Conservation (phyloP, 202 grass and related monocot genomes). For the Eragrostis tef region DNA sequence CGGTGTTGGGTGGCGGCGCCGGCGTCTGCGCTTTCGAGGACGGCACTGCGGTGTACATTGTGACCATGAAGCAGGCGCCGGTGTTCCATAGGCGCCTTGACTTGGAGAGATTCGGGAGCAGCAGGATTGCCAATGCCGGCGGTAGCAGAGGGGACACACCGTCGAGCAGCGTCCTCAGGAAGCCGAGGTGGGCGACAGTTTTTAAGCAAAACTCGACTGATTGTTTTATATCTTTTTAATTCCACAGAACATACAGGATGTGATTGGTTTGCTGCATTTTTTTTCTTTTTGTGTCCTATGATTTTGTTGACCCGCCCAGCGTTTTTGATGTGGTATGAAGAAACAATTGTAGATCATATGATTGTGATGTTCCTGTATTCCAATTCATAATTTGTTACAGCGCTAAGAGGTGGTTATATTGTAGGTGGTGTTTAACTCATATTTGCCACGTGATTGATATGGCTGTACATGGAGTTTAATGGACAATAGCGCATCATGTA, state of each 20-base stretch:
- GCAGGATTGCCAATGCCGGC: constrained; percentile 36
- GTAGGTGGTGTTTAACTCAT: not conserved
- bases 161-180: constrained; percentile 65
- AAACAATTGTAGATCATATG: not conserved
- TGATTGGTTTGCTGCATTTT: not conserved
- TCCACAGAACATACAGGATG: not conserved
- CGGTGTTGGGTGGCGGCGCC: constrained; percentile 3
- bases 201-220: constrained; percentile 4
- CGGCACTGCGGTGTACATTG: constrained; percentile 83
- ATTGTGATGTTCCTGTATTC: not conserved
- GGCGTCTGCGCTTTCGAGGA: constrained; percentile 53
- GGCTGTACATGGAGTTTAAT: not conserved
- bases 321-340: not conserved
- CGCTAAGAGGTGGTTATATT: constrained; percentile 1
- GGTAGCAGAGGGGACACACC: constrained; percentile 45
- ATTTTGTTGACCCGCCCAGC: not conserved
- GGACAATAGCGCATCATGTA: not conserved
- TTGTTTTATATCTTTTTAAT: constrained; percentile 6
- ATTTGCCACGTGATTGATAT: not conserved
- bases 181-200: constrained; percentile 59
- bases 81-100: constrained; percentile 60
- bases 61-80: constrained; percentile 79
- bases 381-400: not conserved
- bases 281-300: not conserved
- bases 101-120: constrained; percentile 57